Conservation (phyloP, 495 filamentous ascomycete species). For the Penicillium silybi region DNA sequence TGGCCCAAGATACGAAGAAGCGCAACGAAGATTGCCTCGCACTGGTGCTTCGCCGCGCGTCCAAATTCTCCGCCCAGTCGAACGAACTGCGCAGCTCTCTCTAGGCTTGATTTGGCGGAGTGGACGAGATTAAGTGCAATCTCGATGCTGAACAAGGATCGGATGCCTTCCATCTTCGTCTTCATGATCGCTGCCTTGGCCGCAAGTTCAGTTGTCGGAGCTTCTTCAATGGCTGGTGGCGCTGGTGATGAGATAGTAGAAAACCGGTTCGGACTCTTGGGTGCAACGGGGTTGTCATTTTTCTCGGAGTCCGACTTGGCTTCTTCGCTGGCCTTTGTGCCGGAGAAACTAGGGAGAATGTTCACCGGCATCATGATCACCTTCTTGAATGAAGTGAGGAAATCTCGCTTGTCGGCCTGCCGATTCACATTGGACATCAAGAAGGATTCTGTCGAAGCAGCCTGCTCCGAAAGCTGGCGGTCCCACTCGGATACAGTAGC, state of each 20-base stretch:
- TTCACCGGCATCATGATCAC: conserved; percentile 98
- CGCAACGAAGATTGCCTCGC: conserved; percentile 80
- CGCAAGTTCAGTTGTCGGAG: conserved; percentile 84
- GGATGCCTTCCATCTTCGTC: conserved; percentile 86
- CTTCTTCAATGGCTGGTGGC: conserved; percentile 54
- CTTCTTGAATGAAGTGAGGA: conserved; percentile 94
- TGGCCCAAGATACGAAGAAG: conserved; percentile 79
- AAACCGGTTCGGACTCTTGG: conserved; percentile 51
- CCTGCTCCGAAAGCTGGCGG: conserved; percentile 83
- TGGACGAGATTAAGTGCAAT: conserved; percentile 87
- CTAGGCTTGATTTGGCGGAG: conserved; percentile 82
- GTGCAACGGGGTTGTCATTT: conserved; percentile 27
- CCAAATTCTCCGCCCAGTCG: conserved; percentile 73
- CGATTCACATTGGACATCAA: conserved; percentile 93
- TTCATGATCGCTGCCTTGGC: conserved; percentile 98
- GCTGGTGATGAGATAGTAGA: conserved; percentile 46
- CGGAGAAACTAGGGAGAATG: conserved; percentile 66
- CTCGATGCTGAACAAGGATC: conserved; percentile 92
- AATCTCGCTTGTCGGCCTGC: conserved; percentile 94
- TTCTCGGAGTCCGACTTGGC: conserved; percentile 32
- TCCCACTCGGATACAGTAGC: conserved; percentile 81
- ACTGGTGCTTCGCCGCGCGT: conserved; percentile 83
- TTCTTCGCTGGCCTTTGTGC: conserved; percentile 41
- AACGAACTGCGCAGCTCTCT: conserved; percentile 79
- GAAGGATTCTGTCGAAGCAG: conserved; percentile 85